Conservation (phyloP, 352 stramenopile genomes). For the Pythium folliculosum region DNA sequence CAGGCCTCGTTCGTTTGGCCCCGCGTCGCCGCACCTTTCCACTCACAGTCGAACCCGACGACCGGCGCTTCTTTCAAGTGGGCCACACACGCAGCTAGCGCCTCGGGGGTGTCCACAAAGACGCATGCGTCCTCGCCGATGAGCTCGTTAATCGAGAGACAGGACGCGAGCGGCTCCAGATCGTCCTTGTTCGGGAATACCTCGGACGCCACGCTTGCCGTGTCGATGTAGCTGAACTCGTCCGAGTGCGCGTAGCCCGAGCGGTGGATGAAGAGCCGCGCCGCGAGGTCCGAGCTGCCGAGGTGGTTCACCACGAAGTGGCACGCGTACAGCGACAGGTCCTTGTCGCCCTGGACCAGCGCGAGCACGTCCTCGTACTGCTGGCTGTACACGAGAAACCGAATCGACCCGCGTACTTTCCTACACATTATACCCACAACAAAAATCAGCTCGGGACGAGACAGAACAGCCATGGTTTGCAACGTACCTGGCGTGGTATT, state of each 20-base stretch:
- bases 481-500: constrained; percentile 47
- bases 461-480: neutral
- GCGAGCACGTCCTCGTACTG: constrained; percentile 59
- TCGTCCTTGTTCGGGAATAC: constrained; percentile 43
- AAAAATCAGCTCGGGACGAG: no score
- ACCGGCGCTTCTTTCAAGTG: constrained; percentile 45
- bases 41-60: constrained; percentile 82
- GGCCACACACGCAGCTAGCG: constrained; percentile 37
- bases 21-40: constrained; percentile 48
- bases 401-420: constrained; percentile 46
- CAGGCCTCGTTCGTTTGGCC: constrained; percentile 37
- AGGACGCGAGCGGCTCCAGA: constrained; percentile 42
- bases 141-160: constrained; percentile 47
- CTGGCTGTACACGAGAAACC: constrained; percentile 63
- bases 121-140: constrained; percentile 47
- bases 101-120: constrained; percentile 57
- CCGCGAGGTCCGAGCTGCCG: constrained; percentile 40
- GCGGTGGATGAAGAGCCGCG: constrained; percentile 59
- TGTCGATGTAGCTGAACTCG: constrained; percentile 56
- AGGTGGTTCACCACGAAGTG: constrained; percentile 52
- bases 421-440: constrained; percentile 24
- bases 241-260: constrained; percentile 29
- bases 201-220: constrained; percentile 17
- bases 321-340: constrained; percentile 54
- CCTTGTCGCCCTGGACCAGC: constrained; percentile 31